Evolutionary conservation across 495 filamentous ascomycete genomes (phyloP), one percentile per base, ranked within the genome.

Genomic region (Penicillium pancosmium): DNA sequence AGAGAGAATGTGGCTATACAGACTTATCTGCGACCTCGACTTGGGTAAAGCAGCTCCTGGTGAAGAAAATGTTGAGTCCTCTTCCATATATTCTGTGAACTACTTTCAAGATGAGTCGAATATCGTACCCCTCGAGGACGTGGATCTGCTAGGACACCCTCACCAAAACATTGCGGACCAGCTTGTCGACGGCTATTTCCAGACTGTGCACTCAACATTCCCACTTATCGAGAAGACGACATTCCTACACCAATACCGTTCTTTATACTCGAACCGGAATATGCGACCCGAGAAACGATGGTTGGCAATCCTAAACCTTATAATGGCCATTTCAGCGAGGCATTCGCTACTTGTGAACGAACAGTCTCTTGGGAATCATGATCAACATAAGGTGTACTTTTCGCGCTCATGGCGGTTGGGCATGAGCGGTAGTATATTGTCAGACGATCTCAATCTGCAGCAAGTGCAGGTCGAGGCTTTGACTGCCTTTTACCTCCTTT

Each of bases 281-380:
- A 61, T 73, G 31, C 67, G 71, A 36, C 75, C 78, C 16, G 73
- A 74, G 5, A 74, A 71, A n/a, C 72, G 78, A 48, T 88, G 84
- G 84, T 68, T 86, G 48, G 81, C 83, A 1, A 81, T 84, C 15
- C 59, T 88, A 19, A 88, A 90, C 66, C 59, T 88, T 13, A 75
- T 89, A 31, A 87, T 89, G 65, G 86, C 86, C 16, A 86, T 88
- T 57, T 79, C 80, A 11, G 76, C 82, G 6, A 79, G 74, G 59
- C 80, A 84, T 62, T 77, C 73, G 4, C 50, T 57, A 43, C 73
- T 86, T 13, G 46, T 68, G 5, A 70, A 72, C 36, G 71, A 70
- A 31, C 67, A 71, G 50, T 75, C 68, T 64, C 69, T 58, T 16
- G 57, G 49, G n/a, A 57, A 34, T 59, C 68, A 64, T 56, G 70